These are phyloP conservation scores for Polyporus tsugae DNA, from an alignment of 1,284 basidiomycete genomes.

Conservation along the genomic window DNA sequence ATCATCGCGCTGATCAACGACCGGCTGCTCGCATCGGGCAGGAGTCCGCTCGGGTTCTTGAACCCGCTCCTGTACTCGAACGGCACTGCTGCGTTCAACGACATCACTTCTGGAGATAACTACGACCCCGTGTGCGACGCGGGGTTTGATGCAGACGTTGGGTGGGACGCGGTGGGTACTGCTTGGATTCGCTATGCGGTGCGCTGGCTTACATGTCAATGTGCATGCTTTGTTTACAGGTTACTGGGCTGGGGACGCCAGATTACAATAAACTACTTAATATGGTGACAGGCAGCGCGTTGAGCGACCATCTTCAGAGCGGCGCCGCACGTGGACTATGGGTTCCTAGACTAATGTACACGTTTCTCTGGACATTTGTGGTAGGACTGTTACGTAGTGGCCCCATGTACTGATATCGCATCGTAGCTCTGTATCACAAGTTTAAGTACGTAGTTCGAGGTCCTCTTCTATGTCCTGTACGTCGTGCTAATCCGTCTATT, in stretches of 20 bases:
- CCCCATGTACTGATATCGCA: background rate
- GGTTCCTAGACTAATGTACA: background rate
- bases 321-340: background rate
- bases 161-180: constrained; percentile 46
- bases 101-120: constrained; percentile 34
- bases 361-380: background rate
- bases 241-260: constrained; percentile 69
- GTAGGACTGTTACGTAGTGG: background rate
- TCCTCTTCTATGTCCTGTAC: background rate
- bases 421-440: background rate
- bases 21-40: constrained; percentile 56
- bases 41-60: constrained; percentile 63
- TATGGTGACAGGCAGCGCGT: background rate
- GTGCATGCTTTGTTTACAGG: constrained; percentile 41
- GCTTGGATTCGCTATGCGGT: background rate
- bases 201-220: background rate
- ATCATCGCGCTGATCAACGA: constrained; percentile 69
- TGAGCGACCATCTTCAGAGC: background rate
- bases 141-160: constrained; percentile 44
- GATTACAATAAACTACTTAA: constrained; percentile 60
- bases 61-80: constrained; percentile 61
- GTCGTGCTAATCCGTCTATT: background rate
- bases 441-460: background rate
- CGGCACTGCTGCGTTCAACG: constrained; percentile 39
- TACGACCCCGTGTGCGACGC: constrained; percentile 42